A percentile compares a stretch with the other conserved stretches of the same genome.
Conservation (phyloP, 2,329 filamentous ascomycete species). For the Zymoseptoria tritici region DNA sequence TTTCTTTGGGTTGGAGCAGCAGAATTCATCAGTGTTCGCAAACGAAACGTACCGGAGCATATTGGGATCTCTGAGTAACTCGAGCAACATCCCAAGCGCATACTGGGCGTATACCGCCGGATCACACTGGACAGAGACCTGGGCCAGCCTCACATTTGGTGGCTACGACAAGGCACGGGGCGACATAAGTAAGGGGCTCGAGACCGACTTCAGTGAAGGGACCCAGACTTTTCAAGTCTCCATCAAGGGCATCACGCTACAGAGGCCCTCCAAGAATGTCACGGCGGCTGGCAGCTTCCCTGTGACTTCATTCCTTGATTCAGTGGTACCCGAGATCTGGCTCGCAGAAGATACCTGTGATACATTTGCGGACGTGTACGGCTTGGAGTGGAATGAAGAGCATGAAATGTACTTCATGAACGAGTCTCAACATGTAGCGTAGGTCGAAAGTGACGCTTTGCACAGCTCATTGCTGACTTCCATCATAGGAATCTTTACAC, state of each 20-base stretch:
- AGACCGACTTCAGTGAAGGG: not conserved
- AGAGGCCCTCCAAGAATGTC: not conserved
- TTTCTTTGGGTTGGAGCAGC: slow-evolving; percentile 31
- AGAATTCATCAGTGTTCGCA: slow-evolving; percentile 33
- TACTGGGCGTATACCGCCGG: slow-evolving; percentile 39
- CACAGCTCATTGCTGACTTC: not conserved
- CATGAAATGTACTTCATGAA: slow-evolving; percentile 34
- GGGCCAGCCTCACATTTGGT: slow-evolving; percentile 30
- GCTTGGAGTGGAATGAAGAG: slow-evolving; percentile 30
- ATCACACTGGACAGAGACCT: slow-evolving; percentile 18
- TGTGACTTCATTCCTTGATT: slow-evolving; percentile 26
- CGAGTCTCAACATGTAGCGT: slow-evolving; percentile 25
- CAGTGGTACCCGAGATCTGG: slow-evolving; percentile 35
- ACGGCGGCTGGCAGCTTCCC: not conserved
- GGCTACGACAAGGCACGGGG: slow-evolving; percentile 31
- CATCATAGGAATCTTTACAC: slow-evolving; percentile 18
- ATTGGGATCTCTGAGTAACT: slow-evolving; percentile 25
- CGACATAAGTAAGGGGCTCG: not conserved
- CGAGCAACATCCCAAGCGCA: slow-evolving; percentile 29
- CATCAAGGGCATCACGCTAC: not conserved
- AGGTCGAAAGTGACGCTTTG: not conserved
- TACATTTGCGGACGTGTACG: slow-evolving; percentile 32
- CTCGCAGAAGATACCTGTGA: slow-evolving; percentile 30
- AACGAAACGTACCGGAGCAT: slow-evolving; percentile 29
- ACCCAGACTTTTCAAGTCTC: slow-evolving; percentile 1